Base-by-base conservation (phyloP, 169 alveolate species). In the Fabrea salina region DNA sequence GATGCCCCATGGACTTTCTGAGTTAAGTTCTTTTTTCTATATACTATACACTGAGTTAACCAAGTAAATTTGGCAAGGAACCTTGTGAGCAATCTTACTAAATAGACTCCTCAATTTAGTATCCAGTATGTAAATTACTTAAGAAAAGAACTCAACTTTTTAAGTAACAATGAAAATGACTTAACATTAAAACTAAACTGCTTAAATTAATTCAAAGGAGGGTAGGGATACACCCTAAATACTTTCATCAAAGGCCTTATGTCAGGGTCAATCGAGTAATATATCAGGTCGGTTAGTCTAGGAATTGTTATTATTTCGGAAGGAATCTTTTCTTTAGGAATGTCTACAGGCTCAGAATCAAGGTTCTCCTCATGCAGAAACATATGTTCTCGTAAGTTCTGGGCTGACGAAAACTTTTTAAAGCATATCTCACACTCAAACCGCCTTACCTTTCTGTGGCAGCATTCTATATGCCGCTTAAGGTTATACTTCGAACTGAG, bases 331-430 rank as follows among this genome's bases (percentile, higher is more conserved):
- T 5, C 33, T 58, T 58, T 7, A 58, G 71, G 71, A 5, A 3
- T 1, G 25, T 58, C 71, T 22, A 27, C 3, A 27, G 37, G 44
- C 5, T 58, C 33, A 4, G n/a, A 25, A 7, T 7, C 32, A 3
- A 25, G 19, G 11, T 58, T 13, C 32, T 33, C 44, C 19, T 30
- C 41, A 70, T 70, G 79, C 11, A 70, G 22, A 39, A 47, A 70
- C 2, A 22, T 43, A 25, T 70, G 79, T 35, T 47, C 66, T 50
- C 49, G 41, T 25, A 70, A 47, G 47, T 70, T 70, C 35, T 70
- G 66, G 5, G 79, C 79, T 13, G 79, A 70, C 5, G 59, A 47
- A 47, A 70, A 70, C 19, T 50, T 70, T 70, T 70, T 70, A 30
- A 43, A 70, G 25, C 79, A 70, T 27, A 47, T 8, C 13, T 70